Conservation (phyloP, 2,329 filamentous ascomycete genomes). For the Hymenoscyphus scutula region DNA sequence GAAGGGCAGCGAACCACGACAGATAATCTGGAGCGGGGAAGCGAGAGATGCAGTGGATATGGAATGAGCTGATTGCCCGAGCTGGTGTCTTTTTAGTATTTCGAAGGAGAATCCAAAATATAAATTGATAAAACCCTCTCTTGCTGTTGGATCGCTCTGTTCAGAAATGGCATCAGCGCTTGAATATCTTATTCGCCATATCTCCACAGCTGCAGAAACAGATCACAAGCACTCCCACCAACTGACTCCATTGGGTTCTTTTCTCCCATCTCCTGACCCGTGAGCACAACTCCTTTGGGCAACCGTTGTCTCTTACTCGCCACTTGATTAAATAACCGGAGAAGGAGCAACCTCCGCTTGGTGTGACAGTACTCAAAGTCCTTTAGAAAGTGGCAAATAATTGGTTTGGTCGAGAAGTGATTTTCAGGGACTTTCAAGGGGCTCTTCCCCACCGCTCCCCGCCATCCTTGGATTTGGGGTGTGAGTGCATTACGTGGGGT, state of each 20-base stretch:
- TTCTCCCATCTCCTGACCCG: constrained; percentile 2
- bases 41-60: background rate
- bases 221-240: background rate
- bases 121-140: too few species aligned
- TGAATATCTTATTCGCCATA: background rate
- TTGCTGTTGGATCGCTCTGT: too few species aligned
- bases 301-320: background rate
- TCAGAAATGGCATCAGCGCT: too few species aligned
- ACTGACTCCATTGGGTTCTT: background rate
- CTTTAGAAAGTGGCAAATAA: background rate
- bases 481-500: constrained; percentile 11
- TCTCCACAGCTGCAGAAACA: background rate
- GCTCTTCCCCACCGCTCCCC: background rate
- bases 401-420: background rate
- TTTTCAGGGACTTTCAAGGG: constrained; percentile 4
- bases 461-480: background rate
- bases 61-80: background rate
- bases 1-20: background rate
- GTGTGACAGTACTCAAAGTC: background rate
- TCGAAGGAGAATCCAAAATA: too few species aligned
- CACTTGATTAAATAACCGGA: background rate
- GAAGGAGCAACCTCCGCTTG: background rate
- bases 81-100: too few species aligned
- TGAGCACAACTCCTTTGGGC: background rate
- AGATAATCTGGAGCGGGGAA: background rate